phyloP scores from a whole-genome alignment of 345 rosid species.

The Hibiscus trionum region DNA sequence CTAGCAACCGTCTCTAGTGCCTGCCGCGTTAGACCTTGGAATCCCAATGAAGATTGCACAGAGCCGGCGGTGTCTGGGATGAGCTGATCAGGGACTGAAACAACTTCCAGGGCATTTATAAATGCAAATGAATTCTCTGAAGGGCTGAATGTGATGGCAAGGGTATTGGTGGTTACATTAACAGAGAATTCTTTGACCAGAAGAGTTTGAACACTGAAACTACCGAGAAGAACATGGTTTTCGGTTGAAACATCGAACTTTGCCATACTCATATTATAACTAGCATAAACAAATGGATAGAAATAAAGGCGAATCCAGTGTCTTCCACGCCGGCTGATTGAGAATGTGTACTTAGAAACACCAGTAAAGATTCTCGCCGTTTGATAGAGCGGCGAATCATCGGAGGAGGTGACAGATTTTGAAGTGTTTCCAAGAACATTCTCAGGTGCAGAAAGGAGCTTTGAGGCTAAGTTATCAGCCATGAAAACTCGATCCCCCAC shows the following conservation, averaged over 20 bases:
- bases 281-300: constrained; percentile 45
- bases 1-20: constrained; percentile 71
- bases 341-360: constrained; percentile 54
- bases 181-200: constrained; percentile 64
- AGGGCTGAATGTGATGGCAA: constrained; percentile 59
- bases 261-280: constrained; percentile 49
- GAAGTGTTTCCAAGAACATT: constrained; percentile 36
- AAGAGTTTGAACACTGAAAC: constrained; percentile 29
- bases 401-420: constrained; percentile 25
- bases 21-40: constrained; percentile 43
- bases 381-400: constrained; percentile 48
- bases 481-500: constrained; percentile 49
- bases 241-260: constrained; percentile 52
- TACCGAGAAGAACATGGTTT: constrained; percentile 43
- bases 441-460: constrained; percentile 36
- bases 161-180: constrained; percentile 35
- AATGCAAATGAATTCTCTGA: constrained; percentile 51
- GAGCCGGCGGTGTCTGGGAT: constrained; percentile 30
- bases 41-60: constrained; percentile 20
- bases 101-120: constrained; percentile 71
- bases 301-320: constrained; percentile 92
- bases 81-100: constrained; percentile 62
- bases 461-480: constrained; percentile 53
- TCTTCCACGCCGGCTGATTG: constrained; percentile 45
- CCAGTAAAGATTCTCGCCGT: constrained; percentile 65